These are phyloP conservation scores for Colletotrichum sp. DNA, from an alignment of 2,329 filamentous ascomycete species.

Conservation along the genomic window DNA sequence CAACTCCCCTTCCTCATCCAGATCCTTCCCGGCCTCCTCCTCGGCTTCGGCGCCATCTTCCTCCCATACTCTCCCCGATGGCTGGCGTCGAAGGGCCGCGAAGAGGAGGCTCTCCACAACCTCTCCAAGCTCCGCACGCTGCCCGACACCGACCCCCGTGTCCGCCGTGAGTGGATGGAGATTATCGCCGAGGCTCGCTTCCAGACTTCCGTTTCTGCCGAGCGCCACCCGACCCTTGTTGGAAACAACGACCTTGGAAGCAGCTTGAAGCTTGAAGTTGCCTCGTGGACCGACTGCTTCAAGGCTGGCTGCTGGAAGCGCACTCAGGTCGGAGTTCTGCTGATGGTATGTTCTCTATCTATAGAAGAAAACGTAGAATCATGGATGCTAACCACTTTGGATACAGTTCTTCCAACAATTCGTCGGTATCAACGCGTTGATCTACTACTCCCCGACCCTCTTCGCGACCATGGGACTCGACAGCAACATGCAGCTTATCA, in stretches of 20 bases:
- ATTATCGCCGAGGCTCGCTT: constrained; percentile 23
- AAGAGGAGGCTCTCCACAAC: constrained; percentile 32
- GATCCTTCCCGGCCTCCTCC: constrained; percentile 28
- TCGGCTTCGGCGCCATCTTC: constrained; percentile 28
- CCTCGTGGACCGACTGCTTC: constrained; percentile 55
- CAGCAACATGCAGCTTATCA: constrained; percentile 39
- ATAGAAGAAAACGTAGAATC: no score
- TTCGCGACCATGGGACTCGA: constrained; percentile 44
- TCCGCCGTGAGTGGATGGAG: constrained; percentile 23
- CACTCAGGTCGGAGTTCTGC: constrained; percentile 48
- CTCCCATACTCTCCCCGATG: constrained; percentile 28
- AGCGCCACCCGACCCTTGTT: constrained; percentile 38
- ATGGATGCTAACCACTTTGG: no score
- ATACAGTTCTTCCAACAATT: constrained; percentile 60
- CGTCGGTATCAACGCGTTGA: constrained; percentile 41
- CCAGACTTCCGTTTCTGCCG: constrained; percentile 26
- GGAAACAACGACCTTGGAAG: constrained; percentile 33
- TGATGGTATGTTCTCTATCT: constrained; percentile 38
- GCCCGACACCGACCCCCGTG: constrained; percentile 21
- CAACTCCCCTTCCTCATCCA: constrained; percentile 36
- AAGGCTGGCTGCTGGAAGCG: constrained; percentile 51
- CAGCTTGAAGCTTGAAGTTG: constrained; percentile 50
- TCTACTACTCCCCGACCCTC: constrained; percentile 52
- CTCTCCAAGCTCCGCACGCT: constrained; percentile 16
- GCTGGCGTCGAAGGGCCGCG: constrained; percentile 39